These are phyloP conservation scores for Clonostachys sp. DNA, from an alignment of 2,329 filamentous ascomycete species.

Conservation along the genomic window DNA sequence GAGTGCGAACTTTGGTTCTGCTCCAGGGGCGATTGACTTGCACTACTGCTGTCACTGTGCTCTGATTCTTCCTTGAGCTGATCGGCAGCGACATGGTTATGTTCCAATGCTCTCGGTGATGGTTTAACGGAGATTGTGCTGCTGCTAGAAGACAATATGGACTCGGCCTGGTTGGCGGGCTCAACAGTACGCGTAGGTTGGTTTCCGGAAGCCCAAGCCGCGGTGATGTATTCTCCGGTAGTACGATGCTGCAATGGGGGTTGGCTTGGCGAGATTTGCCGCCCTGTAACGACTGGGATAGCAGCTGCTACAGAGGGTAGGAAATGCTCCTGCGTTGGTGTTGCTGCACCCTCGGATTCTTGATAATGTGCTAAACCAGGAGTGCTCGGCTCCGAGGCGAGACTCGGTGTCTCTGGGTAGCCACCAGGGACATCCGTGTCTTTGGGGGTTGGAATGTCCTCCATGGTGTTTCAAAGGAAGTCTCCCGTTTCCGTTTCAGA, in stretches of 20 bases:
- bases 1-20: conserved; percentile 1
- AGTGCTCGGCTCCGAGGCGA: neutral
- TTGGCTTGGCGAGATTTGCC: no score
- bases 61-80: neutral
- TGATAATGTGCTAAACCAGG: neutral
- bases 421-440: conserved; percentile 23
- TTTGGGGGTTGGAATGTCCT: conserved; percentile 14
- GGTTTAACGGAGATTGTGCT: neutral
- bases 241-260: neutral
- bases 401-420: conserved; percentile 19
- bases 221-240: neutral
- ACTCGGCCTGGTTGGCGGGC: neutral
- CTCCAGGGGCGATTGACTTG: conserved; percentile 6
- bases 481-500: no score
- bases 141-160: neutral
- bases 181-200: neutral
- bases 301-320: neutral
- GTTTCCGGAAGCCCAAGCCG: neutral
- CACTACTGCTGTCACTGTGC: conserved; percentile 10
- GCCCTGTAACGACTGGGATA: neutral
- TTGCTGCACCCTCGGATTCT: conserved; percentile 5
- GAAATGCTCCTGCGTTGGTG: conserved; percentile 2
- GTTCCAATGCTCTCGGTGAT: no score
- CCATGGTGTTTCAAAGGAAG: no score
- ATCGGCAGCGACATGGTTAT: no score